Evolutionary conservation across 306 rosid genomes (phyloP), one percentile per base, ranked within the genome.

Genomic region (Cicer chorassanicum): DNA sequence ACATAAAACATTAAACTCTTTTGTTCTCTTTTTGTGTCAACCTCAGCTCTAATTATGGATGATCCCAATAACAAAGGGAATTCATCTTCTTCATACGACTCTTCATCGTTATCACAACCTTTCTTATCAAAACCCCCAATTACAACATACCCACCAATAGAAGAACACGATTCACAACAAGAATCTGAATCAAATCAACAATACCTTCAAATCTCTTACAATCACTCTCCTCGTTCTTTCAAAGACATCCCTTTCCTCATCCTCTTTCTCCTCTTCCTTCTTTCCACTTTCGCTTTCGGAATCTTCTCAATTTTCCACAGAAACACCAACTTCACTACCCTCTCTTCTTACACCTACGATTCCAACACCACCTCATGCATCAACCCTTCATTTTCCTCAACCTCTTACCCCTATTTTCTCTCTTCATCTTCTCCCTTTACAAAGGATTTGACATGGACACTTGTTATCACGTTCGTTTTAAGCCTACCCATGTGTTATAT

Each of bases 181-280:
- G 93, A 91, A 16, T 57, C 91, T 9, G 97, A 91, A 66, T 71
- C 87, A 38, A 75, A 82, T 46, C 96, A 85, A 21, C 82, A 78
- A 72, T 94, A 69, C 80, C 81, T 86, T 50, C 95, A 91, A 73
- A 91, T 94, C 88, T 72, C 91, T 24, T 91, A 86, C 90, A 90
- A 91, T 70, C 65, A 85, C 24, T 86, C 84, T 8, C 93, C 87
- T 40, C 84, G 98, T 5, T 67, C 84, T 29, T 85, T 88, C 84
- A 90, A 84, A 80, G 98, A 94, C 88, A 36, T 91, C 2, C 77
- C 96, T 54, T 87, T 94, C 75, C 87, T 90, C 9, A 34, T 94
- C 73, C 81, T 94, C 70, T 91, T 90, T 80, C 80, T 90, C 44
- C 72, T 94, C 79, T 67, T 94, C 68, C 55, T 81, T 41, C 75